Evolutionary conservation across 371 early-diverging fungal species (phyloP), one percentile per base, ranked within the genome.

Genomic region (Umbelopsis sp.): DNA sequence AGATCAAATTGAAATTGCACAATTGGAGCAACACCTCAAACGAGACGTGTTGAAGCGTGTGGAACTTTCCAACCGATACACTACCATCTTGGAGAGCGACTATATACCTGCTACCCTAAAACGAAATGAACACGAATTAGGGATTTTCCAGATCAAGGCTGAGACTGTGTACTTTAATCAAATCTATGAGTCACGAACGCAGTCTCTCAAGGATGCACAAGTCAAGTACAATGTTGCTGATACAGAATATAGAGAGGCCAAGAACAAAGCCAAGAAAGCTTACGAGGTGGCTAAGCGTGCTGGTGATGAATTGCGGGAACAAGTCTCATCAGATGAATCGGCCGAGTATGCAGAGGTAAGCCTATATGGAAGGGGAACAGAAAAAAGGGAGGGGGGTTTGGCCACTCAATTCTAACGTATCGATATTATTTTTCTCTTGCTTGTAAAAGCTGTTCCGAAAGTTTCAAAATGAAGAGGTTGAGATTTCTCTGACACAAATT

Each of bases 201-300:
- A 70, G 12, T 51, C 68, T 10, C 69, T 78, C 48, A 71, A 76
- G 46, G 72, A 66, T 1, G 73, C 73, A n/a, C 74, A 79, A 24
- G 74, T 70, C 9, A 71, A 68, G 8, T 73, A 70, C 32, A 63
- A 70, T 12, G 64, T 53, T 79, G 80, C 74, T 20, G 74, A 79
- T 41, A 68, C 44, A 6, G 62, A 57, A 29, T 82, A 76, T 44
- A 71, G 76, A 37, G 72, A 71, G 12, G 74, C 80, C 16, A 75
- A 82, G 45, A 79, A 45, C 0, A 73, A 82, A 12, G 81, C 85
- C 20, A 75, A 69, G 44, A 71, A 65, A 35, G 72, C 78, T 8
- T 70, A 83, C 44, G 73, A 79, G 11, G 75, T 79, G 20, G 87
- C 86, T 6, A 76, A 86, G 65, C 67, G 63, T 12, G 81, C 82